phyloP scores from a whole-genome alignment of 2,329 filamentous ascomycete genomes.

The Epichloe typhina region DNA sequence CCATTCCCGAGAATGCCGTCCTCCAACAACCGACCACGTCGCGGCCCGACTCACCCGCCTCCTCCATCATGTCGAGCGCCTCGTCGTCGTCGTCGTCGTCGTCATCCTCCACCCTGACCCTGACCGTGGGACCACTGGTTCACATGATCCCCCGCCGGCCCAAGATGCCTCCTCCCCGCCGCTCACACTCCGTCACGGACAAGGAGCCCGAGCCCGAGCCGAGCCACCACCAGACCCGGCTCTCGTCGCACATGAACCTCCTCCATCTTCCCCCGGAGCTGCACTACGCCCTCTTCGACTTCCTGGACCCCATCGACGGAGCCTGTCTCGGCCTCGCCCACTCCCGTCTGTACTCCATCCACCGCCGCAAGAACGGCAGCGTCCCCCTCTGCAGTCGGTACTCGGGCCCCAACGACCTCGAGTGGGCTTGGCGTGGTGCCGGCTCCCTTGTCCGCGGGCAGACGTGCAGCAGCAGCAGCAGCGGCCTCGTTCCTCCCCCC shows the following conservation, averaged over 20 bases:
- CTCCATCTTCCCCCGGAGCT: conserved; percentile 44
- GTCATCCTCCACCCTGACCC: conserved; percentile 1
- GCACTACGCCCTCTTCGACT: conserved; percentile 47
- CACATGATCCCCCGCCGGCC: conserved; percentile 16
- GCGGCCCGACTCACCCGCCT: conserved; percentile 3
- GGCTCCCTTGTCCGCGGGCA: conserved; percentile 26
- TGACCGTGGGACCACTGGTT: conserved; percentile 7
- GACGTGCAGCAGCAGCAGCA: not conserved
- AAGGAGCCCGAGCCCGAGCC: conserved; percentile 39
- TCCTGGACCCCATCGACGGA: conserved; percentile 51
- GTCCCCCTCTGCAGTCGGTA: conserved; percentile 45
- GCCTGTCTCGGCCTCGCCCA: conserved; percentile 47
- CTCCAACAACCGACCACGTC: conserved; percentile 5
- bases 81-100: too few relatives aligned
- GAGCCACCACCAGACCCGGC: conserved; percentile 28
- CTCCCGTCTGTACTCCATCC: conserved; percentile 44
- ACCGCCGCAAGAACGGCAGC: conserved; percentile 39
- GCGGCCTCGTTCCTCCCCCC: not conserved
- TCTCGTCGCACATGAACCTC: conserved; percentile 32
- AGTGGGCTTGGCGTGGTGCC: conserved; percentile 49
- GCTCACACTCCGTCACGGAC: conserved; percentile 49
- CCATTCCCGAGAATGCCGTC: conserved; percentile 23
- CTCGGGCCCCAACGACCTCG: conserved; percentile 46
- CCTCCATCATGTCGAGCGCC: not conserved
- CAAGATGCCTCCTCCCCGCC: conserved; percentile 33